Base-by-base conservation (phyloP, 768 basidiomycete species). In the Psilocybe sp. region DNA sequence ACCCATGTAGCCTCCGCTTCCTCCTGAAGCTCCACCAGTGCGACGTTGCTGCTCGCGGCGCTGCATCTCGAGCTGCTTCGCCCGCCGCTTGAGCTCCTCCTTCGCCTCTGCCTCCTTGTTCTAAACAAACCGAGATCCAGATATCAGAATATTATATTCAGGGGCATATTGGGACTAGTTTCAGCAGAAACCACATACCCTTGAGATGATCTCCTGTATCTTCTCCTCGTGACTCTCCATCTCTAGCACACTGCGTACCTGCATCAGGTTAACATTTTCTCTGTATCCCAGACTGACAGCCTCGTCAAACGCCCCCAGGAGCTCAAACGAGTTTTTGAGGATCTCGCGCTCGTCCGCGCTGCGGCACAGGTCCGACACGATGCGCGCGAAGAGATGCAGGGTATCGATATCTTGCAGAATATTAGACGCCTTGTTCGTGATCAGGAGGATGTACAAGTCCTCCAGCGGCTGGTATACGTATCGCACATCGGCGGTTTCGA, bases 91-190 rank as follows among this genome's bases (percentile, higher is more conserved):
- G 64, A 99, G 87, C 63, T 98, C 96, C 66, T 99, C 97, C 66
- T 99, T 99, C 2, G 96, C 97, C 62, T 99, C 97, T 5, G 93
- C 93, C 70, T 99, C 97, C 70, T 98, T 98, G 76, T 99, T 98
- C 88, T 95, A n/a, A 11, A 53, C 11, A 34, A 28, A 44, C 40
- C 51, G 11, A 37, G 52, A 46, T 35, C 18, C 1, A 49, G n/a
- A n/a, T n/a, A 16, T 14, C 16, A 6, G 5, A 34, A 13, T 10
- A 16, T 16, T 23, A 32, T 12, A n/a, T 19, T 13, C 19, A 11
- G 12, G 39, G 3, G 34, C 43, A 47, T 41, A 48, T 16, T 15
- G 43, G 39, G 20, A 52, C 37, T 39, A 46, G 7, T 45, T 36
- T 42, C 9, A 5, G 35, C 48, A 48, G 12, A 18, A 47, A 35